phyloP scores from a whole-genome alignment of 2,329 filamentous ascomycete genomes.

The Helicocarpus griseus region DNA sequence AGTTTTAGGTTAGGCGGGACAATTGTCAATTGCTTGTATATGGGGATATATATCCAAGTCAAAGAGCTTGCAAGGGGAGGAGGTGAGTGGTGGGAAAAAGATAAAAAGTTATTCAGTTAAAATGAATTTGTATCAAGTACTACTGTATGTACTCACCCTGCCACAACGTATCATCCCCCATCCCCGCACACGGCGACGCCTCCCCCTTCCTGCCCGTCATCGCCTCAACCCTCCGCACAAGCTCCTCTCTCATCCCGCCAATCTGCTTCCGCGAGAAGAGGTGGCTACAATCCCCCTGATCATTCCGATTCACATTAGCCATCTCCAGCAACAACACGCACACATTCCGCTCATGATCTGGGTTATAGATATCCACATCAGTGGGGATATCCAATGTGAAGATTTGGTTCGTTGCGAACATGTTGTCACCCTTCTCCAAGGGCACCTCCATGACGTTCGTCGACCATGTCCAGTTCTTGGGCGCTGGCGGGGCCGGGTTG shows the following conservation, averaged over 20 bases:
- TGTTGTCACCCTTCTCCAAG: background rate
- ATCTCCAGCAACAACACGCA: conserved; percentile 4
- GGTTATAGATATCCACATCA: background rate
- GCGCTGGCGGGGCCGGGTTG: background rate
- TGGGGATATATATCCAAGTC: too few relatives aligned
- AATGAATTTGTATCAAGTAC: too few relatives aligned
- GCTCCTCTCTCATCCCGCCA: background rate
- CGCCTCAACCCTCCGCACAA: background rate
- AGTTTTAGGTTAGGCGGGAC: background rate
- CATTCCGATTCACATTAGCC: background rate
- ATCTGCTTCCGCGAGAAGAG: background rate
- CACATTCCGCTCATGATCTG: conserved; percentile 3
- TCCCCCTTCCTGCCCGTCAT: background rate
- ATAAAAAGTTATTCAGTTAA: too few relatives aligned
- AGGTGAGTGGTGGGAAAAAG: background rate
- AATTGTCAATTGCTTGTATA: background rate
- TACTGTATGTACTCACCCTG: conserved; percentile 3
- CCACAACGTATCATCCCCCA: background rate
- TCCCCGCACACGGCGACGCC: conserved; percentile 4
- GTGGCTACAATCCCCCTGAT: conserved; percentile 2
- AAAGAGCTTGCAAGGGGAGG: too few relatives aligned
- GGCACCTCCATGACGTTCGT: background rate
- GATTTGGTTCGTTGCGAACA: background rate
- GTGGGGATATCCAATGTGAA: conserved; percentile 2
- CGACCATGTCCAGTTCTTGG: conserved; percentile 1